Conservation (phyloP, 257 asterid species). For the Ehretia macrophylla region DNA sequence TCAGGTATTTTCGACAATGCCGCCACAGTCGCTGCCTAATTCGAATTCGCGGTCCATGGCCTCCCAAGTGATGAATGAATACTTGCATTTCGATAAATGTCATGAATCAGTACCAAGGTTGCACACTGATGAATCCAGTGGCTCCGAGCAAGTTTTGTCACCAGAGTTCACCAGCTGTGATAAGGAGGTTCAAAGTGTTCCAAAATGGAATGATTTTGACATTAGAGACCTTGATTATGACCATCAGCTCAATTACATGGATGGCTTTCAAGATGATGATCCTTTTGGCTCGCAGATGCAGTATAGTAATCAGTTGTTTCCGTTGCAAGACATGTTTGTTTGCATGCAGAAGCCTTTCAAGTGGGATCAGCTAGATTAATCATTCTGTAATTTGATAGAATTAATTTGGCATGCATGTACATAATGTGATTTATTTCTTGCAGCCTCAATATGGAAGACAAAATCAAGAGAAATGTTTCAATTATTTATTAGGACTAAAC, state of each 20-base stretch:
- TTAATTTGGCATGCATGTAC: too few relatives aligned
- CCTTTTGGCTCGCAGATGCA: conserved; percentile 46
- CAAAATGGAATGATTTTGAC: conserved; percentile 37
- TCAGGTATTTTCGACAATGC: too few relatives aligned
- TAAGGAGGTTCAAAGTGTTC: conserved; percentile 52
- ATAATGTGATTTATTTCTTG: too few relatives aligned
- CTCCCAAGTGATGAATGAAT: conserved; percentile 19
- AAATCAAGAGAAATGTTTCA: too few relatives aligned
- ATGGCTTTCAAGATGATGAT: conserved; percentile 49
- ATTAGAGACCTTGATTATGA: conserved; percentile 39
- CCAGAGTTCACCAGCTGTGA: conserved; percentile 25
- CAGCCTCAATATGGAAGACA: too few relatives aligned
- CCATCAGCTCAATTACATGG: conserved; percentile 39
- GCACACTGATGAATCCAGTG: conserved; percentile 46
- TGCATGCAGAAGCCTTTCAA: conserved; percentile 47
- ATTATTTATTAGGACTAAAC: too few relatives aligned
- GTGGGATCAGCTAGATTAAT: too few relatives aligned
- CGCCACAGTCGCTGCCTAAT: conserved; percentile 14
- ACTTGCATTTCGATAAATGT: conserved; percentile 29
- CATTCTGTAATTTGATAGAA: too few relatives aligned
- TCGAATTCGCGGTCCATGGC: conserved; percentile 4
- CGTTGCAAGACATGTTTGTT: conserved; percentile 50
- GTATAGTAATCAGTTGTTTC: conserved; percentile 31
- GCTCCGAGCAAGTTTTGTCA: conserved; percentile 40
- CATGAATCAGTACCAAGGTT: conserved; percentile 39